Evolutionary conservation across 2,329 filamentous ascomycete species (phyloP), one percentile per base, ranked within the genome.

Genomic region (Fusarium camptoceras): DNA sequence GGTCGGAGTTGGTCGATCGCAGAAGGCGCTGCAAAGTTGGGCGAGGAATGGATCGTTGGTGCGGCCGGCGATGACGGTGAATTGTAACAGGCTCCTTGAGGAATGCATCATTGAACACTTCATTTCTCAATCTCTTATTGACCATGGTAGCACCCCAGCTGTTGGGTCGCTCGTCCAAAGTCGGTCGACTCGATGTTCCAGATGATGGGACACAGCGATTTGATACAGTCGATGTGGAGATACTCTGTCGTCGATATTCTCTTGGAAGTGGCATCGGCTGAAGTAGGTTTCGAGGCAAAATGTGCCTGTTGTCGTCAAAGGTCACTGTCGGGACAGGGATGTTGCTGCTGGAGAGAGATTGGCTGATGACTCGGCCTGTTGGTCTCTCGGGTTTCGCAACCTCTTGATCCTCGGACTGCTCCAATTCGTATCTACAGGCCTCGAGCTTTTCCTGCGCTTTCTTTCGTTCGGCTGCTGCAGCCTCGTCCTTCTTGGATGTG

Each of bases 101-200:
- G 76, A 98, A 98, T 0, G 95, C 95, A 77, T 98, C 94, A 41
- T 94, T 93, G 76, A 98, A 91, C 1, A 98, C 94, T 78, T 97
- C 93, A 77, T 97, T 95, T 64, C 94, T 91, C 41, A 98, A 81
- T 63, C 91, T 89, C 74, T 92, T 92, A 77, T 98, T 98, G 62
- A 98, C 92, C 24, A 92, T 94, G 0, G 94, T 98, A 18, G 94
- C 94, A 10, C 95, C 94, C 94, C 95, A 98, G 75, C 89, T 90
- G 70, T 88, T 88, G 10, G 88, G 86, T 22, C 86, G 83, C 44
- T 88, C 84, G 25, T 88, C 85, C 63, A 90, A 81, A 47, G 79
- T 64, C 70, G 84, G 73, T 57, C 82, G 67, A 25, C 8, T 54
- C 49, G 41, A 65, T 41, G 39, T 56, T 20, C 37, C 71, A 28